These are phyloP conservation scores for Colletotrichum paranaense DNA, from an alignment of 2,329 filamentous ascomycete species.

Conservation along the genomic window DNA sequence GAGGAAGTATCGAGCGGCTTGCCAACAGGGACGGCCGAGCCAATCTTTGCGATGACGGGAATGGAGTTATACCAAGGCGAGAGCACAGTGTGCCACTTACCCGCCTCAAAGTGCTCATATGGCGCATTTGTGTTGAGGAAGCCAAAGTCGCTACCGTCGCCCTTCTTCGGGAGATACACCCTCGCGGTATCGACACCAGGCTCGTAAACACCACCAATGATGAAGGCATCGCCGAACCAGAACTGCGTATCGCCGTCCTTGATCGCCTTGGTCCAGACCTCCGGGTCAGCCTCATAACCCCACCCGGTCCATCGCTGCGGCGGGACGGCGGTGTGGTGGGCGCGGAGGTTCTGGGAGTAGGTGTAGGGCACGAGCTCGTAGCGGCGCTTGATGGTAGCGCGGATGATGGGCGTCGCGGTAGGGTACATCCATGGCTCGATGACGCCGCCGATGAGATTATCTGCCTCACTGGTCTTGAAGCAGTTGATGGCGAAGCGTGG, in stretches of 20 bases:
- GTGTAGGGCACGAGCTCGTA: constrained; percentile 80
- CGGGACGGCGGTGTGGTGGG: constrained; percentile 69
- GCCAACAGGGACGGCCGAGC: constrained; percentile 53
- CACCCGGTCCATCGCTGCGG: constrained; percentile 80
- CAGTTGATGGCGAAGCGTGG: constrained; percentile 82
- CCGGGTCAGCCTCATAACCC: constrained; percentile 75
- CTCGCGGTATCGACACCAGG: constrained; percentile 63
- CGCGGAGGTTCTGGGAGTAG: constrained; percentile 73
- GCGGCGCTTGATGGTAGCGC: constrained; percentile 74
- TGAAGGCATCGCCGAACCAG: constrained; percentile 75
- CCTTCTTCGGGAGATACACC: constrained; percentile 72
- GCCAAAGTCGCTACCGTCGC: constrained; percentile 60
- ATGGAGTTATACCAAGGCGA: constrained; percentile 56
- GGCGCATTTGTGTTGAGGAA: constrained; percentile 73
- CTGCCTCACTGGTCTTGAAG: constrained; percentile 76
- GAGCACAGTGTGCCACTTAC: constrained; percentile 52
- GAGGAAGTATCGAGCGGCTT: constrained; percentile 48
- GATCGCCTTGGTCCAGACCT: constrained; percentile 71
- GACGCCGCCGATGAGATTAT: constrained; percentile 76
- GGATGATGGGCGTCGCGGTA: constrained; percentile 70
- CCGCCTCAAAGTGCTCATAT: constrained; percentile 64
- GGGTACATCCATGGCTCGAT: constrained; percentile 86
- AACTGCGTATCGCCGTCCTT: constrained; percentile 77
- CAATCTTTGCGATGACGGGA: constrained; percentile 51
- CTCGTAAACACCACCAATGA: constrained; percentile 76